phyloP scores from a whole-genome alignment of 2,329 filamentous ascomycete species.

The Domatiomyces globalis region DNA sequence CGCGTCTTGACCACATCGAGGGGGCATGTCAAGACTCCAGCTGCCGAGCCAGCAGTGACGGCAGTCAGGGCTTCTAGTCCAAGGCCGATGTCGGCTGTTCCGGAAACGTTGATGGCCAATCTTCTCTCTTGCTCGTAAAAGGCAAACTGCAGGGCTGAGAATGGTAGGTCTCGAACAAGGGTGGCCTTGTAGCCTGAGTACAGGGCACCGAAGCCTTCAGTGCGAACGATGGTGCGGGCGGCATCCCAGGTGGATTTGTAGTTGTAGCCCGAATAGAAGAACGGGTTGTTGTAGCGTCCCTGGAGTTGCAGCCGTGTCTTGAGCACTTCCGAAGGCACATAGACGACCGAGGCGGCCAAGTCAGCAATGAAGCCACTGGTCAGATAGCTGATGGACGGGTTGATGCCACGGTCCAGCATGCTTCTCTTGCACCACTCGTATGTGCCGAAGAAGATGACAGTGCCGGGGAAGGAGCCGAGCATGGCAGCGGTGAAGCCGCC shows the following conservation, averaged over 20 bases:
- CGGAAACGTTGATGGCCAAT: conserved; percentile 64
- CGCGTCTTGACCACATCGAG: conserved; percentile 95
- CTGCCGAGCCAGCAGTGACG: conserved; percentile 77
- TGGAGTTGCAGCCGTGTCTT: conserved; percentile 96
- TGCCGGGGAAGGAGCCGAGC: conserved; percentile 83
- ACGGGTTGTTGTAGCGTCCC: conserved; percentile 87
- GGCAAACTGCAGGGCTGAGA: conserved; percentile 91
- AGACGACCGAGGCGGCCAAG: conserved; percentile 77
- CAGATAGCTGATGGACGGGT: conserved; percentile 73
- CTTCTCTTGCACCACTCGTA: conserved; percentile 91
- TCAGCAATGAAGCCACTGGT: conserved; percentile 84
- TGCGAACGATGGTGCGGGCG: conserved; percentile 64
- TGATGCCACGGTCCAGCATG: conserved; percentile 71
- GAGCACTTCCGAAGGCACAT: conserved; percentile 92
- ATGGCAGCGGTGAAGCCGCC: conserved; percentile 87
- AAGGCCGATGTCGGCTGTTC: conserved; percentile 70
- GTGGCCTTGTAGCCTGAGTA: conserved; percentile 98
- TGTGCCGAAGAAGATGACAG: conserved; percentile 85
- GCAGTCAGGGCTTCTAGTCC: conserved; percentile 78
- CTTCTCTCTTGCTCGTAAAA: conserved; percentile 92
- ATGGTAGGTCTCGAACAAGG: conserved; percentile 83
- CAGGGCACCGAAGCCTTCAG: conserved; percentile 70
- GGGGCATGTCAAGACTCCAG: conserved; percentile 86
- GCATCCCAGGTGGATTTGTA: conserved; percentile 79
- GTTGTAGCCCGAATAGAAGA: conserved; percentile 89